Evolutionary conservation across 306 rosid species (phyloP), one percentile per base, ranked within the genome.

Genomic region (Medicago arabica): DNA sequence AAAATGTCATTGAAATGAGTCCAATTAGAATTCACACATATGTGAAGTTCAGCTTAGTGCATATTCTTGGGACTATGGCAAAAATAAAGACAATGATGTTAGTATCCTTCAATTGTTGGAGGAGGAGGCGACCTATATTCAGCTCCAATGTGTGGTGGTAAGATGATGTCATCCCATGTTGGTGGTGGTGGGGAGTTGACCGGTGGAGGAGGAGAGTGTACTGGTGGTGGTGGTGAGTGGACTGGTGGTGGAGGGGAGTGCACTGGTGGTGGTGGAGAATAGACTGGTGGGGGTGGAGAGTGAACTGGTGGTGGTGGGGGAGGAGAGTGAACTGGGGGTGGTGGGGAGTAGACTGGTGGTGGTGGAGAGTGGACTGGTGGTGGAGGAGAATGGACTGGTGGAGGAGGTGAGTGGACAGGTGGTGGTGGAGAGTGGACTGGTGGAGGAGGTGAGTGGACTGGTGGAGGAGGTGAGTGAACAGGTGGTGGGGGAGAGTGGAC

Each of bases 91-190:
- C 9, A 57, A 79, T n/a, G 25, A 67, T 73, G 72, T 76, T 72
- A 91, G 73, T 87, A 88, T 55, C 93, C 93, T 13, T 12, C 57
- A 80, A 88, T 74, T 38, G 78, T 34, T 12, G 96, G 91, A 0
- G 96, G 93, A n/a, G 96, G 96, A 12, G 96, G 93, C 8, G 96
- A 90, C 0, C 39, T 55, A 71, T 89, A 89, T 5, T 75, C 57
- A 10, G 87, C 11, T 19, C 95, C 92, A 1, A 84, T 49, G 76
- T 1, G 4, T 70, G 89, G 92, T 21, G 95, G 92, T 4, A 89
- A 65, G 54, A 58, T 2, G 9, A 87, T 25, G 9, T 87, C 80
- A 0, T 74, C 75, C 85, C 82, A 84, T 72, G 13, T 18, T 44
- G 84, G 76, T 12, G 81, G 74, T 11, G 71, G 82, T 14, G 82